Evolutionary conservation across 176 grass and related monocot species (phyloP), one percentile per base, ranked within the genome.

Genomic region (Triticum timopheevii): DNA sequence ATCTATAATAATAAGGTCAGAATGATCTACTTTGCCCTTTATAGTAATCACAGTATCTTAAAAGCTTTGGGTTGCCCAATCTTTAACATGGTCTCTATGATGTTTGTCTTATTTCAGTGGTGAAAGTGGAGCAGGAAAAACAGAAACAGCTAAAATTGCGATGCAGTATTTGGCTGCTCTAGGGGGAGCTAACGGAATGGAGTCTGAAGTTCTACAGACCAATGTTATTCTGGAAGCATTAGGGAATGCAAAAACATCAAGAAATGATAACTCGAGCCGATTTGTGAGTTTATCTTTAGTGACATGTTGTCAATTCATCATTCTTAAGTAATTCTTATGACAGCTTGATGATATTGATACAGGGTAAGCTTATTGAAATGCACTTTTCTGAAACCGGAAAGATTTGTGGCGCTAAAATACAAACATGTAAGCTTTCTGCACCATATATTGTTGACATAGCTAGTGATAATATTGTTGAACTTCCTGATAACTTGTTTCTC

Each of bases 1-100:
- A 85, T 99, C 97, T 66, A 99, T 99, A 85, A 96, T 99, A 81
- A 96, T 96, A 85, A 99, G 97, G 97, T 99, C 84, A 93, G 69
- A 44, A 73, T 61, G 27, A 16, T 45, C 47, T 31, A 50, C 76
- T 35, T 47, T 36, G 17, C 40, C 31, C 70, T 85, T 28, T 82
- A 24, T 79, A 67, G 67, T 69, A 31, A 62, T 45, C 13, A 47
- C 31, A 44, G 19, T 64, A 10, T 85, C 13, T 62, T 81, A 73
- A 85, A 45, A 77, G 24, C 20, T 79, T 31, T 78, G 31, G n/a
- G 52, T 73, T 82, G 20, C 71, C 42, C 68, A 47, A 71, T 78
- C 54, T 77, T 56, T 86, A 88, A 91, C 64, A 64, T 81, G 30
- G 25, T 77, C 8, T 77, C 2, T 50, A 23, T 77, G 64, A 9